A percentile compares a stretch with the other conserved stretches of the same genome.
phyloP scores from a whole-genome alignment of 2,329 filamentous ascomycete genomes.

The Aspergillus pseudoglaucus region DNA sequence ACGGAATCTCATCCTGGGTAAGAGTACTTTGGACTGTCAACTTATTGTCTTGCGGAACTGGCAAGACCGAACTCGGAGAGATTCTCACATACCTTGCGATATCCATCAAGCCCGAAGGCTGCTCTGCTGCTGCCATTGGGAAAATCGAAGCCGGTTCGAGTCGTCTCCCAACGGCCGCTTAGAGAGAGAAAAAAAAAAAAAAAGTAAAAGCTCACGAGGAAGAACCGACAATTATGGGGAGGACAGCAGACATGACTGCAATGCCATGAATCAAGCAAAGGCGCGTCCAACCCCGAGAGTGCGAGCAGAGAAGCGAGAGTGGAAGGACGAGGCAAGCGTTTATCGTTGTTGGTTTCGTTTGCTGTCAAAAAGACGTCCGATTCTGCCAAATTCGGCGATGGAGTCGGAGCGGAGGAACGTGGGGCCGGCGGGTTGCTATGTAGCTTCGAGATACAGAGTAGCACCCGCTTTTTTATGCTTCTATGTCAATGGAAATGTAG shows the following conservation, averaged over 20 bases:
- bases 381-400: slow-evolving; percentile 9
- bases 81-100: slow-evolving; percentile 32
- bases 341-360: background rate
- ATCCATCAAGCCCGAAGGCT: slow-evolving; percentile 36
- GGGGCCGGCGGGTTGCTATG: background rate
- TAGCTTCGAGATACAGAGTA: background rate
- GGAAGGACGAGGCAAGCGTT: background rate
- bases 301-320: background rate
- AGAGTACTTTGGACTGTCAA: slow-evolving; percentile 54
- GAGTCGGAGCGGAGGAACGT: slow-evolving; percentile 15
- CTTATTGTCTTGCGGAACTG: background rate
- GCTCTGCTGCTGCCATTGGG: slow-evolving; percentile 34
- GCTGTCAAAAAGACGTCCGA: background rate
- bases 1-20: slow-evolving; percentile 78
- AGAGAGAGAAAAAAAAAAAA: background rate
- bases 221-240: slow-evolving; percentile 7
- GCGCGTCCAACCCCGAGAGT: background rate
- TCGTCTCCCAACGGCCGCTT: background rate
- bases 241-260: slow-evolving; percentile 14
- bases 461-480: background rate
- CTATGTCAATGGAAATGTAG: background rate
- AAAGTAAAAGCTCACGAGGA: slow-evolving; percentile 8
- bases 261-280: slow-evolving; percentile 8
- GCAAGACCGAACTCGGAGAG: background rate
- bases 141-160: slow-evolving; percentile 1